phyloP scores from a whole-genome alignment of 306 rosid species.

The Lotus japonicus region DNA sequence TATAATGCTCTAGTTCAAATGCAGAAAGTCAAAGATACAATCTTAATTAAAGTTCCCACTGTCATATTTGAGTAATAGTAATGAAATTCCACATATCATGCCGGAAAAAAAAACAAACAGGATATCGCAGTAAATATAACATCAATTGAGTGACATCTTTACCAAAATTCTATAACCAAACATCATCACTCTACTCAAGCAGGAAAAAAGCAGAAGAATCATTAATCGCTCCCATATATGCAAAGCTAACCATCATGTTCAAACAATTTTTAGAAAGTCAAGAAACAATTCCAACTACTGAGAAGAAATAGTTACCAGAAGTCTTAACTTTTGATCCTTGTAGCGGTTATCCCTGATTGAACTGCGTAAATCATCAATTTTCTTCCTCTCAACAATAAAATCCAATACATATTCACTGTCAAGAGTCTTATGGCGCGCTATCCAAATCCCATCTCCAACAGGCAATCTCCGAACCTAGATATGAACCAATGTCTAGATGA shows the following conservation, averaged over 20 bases:
- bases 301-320: conserved; percentile 51
- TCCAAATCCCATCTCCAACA: conserved; percentile 97
- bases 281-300: neutral
- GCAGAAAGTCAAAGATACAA: neutral
- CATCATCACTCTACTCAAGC: neutral
- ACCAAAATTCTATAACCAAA: conserved; percentile 4
- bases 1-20: neutral
- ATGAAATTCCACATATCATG: conserved; percentile 13
- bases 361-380: conserved; percentile 69
- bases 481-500: conserved; percentile 14
- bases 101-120: neutral
- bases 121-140: neutral
- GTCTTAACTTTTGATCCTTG: conserved; percentile 84
- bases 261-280: neutral
- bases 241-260: neutral
- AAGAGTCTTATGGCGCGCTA: conserved; percentile 72
- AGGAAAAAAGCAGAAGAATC: neutral
- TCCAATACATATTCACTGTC: conserved; percentile 81
- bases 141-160: neutral
- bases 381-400: conserved; percentile 95
- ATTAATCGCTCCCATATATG: neutral
- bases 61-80: neutral
- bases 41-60: neutral
- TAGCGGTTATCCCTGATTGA: conserved; percentile 96
- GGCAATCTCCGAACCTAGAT: conserved; percentile 80